A percentile compares a stretch with the other conserved stretches of the same genome.
phyloP scores from a whole-genome alignment of 2,329 filamentous ascomycete genomes.

The Aplosporella prunicola region DNA sequence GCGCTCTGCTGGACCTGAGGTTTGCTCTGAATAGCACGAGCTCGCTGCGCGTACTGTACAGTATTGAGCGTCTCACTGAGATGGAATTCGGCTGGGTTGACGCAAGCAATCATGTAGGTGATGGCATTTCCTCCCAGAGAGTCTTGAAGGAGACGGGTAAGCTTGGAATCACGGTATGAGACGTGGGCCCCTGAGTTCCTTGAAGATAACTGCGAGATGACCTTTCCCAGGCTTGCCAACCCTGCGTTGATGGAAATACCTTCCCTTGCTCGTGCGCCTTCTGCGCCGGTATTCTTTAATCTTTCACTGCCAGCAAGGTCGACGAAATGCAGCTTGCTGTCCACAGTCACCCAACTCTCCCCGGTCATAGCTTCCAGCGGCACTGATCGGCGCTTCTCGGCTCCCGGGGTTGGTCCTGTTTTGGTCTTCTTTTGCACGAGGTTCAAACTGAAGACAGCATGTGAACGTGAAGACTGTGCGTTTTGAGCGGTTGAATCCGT shows the following conservation, averaged over 20 bases:
- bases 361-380: constrained; percentile 68
- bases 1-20: constrained; percentile 84
- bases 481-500: constrained; percentile 97
- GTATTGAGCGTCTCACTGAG: constrained; percentile 96
- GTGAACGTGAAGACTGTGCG: constrained; percentile 92
- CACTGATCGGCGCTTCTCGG: constrained; percentile 80
- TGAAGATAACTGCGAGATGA: constrained; percentile 94
- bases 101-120: constrained; percentile 98
- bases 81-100: constrained; percentile 94
- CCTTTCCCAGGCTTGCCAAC: constrained; percentile 87
- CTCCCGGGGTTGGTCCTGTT: constrained; percentile 36
- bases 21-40: constrained; percentile 93
- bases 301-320: constrained; percentile 95
- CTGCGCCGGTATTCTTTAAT: constrained; percentile 92
- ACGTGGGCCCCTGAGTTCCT: constrained; percentile 81
- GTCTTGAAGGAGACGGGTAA: constrained; percentile 90
- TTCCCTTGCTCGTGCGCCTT: constrained; percentile 87
- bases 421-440: constrained; percentile 74
- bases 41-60: constrained; percentile 88
- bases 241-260: constrained; percentile 98
- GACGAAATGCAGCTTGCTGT: constrained; percentile 98
- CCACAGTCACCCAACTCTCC: constrained; percentile 67
- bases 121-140: constrained; percentile 94
- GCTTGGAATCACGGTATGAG: constrained; percentile 95
- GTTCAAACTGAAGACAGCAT: constrained; percentile 94